phyloP scores from a whole-genome alignment of 352 stramenopile species.

The Globisporangium paddicum region DNA sequence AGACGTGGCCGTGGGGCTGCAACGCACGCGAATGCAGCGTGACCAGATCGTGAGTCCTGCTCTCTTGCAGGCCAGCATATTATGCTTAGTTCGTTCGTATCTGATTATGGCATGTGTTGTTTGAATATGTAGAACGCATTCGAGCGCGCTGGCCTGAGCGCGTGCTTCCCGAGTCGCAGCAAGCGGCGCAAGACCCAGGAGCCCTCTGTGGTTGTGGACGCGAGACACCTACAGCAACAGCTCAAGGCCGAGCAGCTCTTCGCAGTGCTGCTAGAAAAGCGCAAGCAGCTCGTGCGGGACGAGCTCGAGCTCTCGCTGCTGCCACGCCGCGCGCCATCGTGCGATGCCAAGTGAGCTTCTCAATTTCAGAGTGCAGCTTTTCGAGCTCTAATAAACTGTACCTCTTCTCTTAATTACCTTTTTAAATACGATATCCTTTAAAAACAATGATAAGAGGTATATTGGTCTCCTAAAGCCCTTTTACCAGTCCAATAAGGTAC shows the following conservation, averaged over 20 bases:
- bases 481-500: too few relatives aligned
- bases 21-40: neutral
- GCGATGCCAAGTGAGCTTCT: neutral
- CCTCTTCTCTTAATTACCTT: neutral
- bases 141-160: slow-evolving; percentile 11
- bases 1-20: neutral
- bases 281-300: slow-evolving; percentile 20
- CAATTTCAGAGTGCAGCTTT: neutral
- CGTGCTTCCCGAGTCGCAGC: slow-evolving; percentile 6
- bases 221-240: slow-evolving; percentile 9
- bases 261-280: slow-evolving; percentile 19
- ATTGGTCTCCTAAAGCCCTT: too few relatives aligned
- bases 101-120: too few relatives aligned
- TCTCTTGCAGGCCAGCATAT: neutral
- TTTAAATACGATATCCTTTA: too few relatives aligned
- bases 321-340: neutral
- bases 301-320: slow-evolving; percentile 17
- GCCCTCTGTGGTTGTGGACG: neutral
- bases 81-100: too few relatives aligned
- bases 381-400: neutral
- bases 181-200: slow-evolving; percentile 1
- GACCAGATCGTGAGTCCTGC: slow-evolving; percentile 12
- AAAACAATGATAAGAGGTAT: too few relatives aligned
- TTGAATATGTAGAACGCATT: slow-evolving; percentile 1
- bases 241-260: slow-evolving; percentile 15